Evolutionary conservation across 2,329 filamentous ascomycete genomes (phyloP).

Genomic region (Malbranchea zuffiana): DNA sequence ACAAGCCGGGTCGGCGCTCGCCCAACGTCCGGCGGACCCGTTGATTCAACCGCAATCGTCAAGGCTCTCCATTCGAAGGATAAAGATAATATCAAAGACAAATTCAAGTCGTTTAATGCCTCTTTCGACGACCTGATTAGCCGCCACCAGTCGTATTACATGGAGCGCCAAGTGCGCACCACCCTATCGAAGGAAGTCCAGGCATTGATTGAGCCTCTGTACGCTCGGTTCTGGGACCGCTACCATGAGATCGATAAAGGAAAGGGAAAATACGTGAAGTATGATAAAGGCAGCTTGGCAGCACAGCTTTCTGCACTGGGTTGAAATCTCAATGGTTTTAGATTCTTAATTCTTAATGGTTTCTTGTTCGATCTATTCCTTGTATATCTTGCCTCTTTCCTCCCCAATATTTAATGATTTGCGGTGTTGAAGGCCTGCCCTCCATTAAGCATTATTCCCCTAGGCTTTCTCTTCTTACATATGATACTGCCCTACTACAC

Average conservation of each 20-base stretch:
- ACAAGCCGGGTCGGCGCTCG: conserved; percentile 60
- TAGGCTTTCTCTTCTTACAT: too few species aligned
- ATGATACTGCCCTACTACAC: too few species aligned
- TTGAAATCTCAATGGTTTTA: conserved; percentile 1
- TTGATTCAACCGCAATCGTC: conserved; percentile 72
- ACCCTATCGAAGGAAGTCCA: conserved; percentile 76
- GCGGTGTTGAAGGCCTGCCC: too few species aligned
- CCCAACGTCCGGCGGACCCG: conserved; percentile 53
- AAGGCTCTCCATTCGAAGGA: conserved; percentile 80
- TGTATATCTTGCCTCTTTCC: too few species aligned
- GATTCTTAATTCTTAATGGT: not conserved
- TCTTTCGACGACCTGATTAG: conserved; percentile 80
- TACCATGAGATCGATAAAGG: conserved; percentile 98
- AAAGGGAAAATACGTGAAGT: conserved; percentile 96
- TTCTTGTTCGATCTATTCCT: not conserved
- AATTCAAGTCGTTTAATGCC: conserved; percentile 84
- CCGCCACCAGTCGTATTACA: conserved; percentile 70
- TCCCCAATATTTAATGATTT: too few species aligned
- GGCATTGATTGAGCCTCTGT: conserved; percentile 84
- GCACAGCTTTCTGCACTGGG: conserved; percentile 39
- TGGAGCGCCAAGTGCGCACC: conserved; percentile 81
- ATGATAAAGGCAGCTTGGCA: conserved; percentile 75
- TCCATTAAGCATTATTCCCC: too few species aligned
- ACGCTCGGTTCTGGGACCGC: conserved; percentile 89
- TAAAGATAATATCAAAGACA: conserved; percentile 91